phyloP scores from a whole-genome alignment of 2,329 filamentous ascomycete genomes.

The Nothopassalora personata region DNA sequence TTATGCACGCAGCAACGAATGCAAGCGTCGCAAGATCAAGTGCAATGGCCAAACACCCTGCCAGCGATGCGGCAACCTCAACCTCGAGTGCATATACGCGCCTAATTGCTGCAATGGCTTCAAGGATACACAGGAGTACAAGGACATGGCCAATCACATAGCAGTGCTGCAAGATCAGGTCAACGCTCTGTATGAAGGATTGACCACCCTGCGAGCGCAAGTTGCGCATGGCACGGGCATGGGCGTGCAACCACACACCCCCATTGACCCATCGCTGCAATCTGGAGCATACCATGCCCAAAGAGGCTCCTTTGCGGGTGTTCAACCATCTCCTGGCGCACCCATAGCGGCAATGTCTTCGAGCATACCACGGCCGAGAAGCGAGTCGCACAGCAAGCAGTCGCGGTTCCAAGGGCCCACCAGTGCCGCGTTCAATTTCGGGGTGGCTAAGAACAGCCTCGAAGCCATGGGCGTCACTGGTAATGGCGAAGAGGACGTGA shows the following conservation, averaged over 20 bases:
- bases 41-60: constrained; percentile 63
- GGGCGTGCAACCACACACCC: constrained; percentile 20
- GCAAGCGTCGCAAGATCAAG: constrained; percentile 63
- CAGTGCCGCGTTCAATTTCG: constrained; percentile 76
- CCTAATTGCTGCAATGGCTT: constrained; percentile 73
- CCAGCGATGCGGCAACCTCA: constrained; percentile 60
- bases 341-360: constrained; percentile 28
- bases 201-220: constrained; percentile 60
- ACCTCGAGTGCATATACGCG: constrained; percentile 59
- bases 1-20: constrained; percentile 51
- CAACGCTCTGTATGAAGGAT: constrained; percentile 65
- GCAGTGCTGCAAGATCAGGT: constrained; percentile 76
- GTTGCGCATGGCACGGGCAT: constrained; percentile 20
- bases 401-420: constrained; percentile 77
- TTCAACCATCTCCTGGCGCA: constrained; percentile 21
- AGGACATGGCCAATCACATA: constrained; percentile 70
- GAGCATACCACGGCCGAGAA: constrained; percentile 31
- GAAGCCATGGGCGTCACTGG: constrained; percentile 82
- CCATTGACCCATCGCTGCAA: constrained; percentile 35
- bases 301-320: constrained; percentile 13
- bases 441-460: constrained; percentile 79
- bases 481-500: constrained; percentile 61
- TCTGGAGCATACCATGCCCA: constrained; percentile 14
- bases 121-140: constrained; percentile 91
- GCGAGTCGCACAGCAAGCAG: constrained; percentile 37